phyloP scores from a whole-genome alignment of 2,329 filamentous ascomycete genomes.

The Fusarium nisikadoi region DNA sequence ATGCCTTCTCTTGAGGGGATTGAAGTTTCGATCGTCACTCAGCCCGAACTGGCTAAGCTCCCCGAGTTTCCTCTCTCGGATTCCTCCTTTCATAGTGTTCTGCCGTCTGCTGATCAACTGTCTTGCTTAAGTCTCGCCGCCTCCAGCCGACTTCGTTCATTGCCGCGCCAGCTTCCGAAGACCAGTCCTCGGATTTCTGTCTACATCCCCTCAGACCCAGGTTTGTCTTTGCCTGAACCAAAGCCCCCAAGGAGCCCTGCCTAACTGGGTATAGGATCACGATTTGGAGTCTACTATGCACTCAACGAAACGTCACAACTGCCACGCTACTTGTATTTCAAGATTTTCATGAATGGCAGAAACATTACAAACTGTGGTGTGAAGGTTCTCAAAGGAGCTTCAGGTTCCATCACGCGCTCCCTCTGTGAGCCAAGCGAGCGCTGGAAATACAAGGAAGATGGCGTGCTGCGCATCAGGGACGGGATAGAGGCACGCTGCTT shows the following conservation, averaged over 20 bases:
- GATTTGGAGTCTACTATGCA: constrained; percentile 64
- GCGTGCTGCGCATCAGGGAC: constrained; percentile 47
- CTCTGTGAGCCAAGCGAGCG: constrained; percentile 60
- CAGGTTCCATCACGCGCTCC: constrained; percentile 57
- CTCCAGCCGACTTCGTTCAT: neutral
- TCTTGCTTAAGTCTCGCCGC: constrained; percentile 34
- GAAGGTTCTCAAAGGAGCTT: constrained; percentile 49
- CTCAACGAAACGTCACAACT: constrained; percentile 50
- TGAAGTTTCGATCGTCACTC: constrained; percentile 56
- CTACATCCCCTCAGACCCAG: constrained; percentile 66
- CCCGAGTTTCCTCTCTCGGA: constrained; percentile 68
- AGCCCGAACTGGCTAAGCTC: constrained; percentile 52
- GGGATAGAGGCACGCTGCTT: constrained; percentile 63
- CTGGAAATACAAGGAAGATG: constrained; percentile 54
- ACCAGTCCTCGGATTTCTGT: constrained; percentile 60
- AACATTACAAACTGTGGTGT: constrained; percentile 64
- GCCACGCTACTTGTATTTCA: constrained; percentile 62
- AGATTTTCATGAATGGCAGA: constrained; percentile 64
- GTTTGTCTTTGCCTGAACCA: constrained; percentile 46
- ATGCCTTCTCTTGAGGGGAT: constrained; percentile 64
- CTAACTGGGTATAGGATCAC: constrained; percentile 52
- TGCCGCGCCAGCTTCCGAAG: constrained; percentile 42
- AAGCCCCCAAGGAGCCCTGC: neutral
- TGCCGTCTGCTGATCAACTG: constrained; percentile 26
- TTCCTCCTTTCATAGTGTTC: constrained; percentile 55